phyloP scores from a whole-genome alignment of 495 filamentous ascomycete genomes.

The Podospora bellae-mahoneyi region DNA sequence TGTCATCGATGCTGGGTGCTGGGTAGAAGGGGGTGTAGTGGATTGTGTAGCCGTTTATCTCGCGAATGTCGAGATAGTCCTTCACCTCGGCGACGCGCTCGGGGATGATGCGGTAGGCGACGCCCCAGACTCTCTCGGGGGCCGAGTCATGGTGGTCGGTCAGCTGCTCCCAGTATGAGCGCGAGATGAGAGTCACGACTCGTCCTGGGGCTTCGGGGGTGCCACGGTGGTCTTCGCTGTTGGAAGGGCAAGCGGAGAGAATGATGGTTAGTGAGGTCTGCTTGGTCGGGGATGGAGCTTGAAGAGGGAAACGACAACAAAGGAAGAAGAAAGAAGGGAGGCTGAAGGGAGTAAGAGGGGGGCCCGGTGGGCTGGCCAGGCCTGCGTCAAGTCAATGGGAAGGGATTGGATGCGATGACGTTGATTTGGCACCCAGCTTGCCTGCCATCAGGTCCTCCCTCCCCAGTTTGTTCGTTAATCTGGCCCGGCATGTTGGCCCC shows the following conservation, averaged over 20 bases:
- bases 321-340: neutral
- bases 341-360: neutral
- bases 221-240: constrained; percentile 88
- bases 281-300: neutral
- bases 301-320: neutral
- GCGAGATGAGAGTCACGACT: constrained; percentile 89
- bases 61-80: constrained; percentile 86
- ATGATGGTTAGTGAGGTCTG: neutral
- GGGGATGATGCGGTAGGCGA: constrained; percentile 81
- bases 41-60: constrained; percentile 94
- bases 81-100: constrained; percentile 74
- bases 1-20: constrained; percentile 32
- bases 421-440: neutral
- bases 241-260: neutral
- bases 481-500: neutral
- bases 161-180: constrained; percentile 73
- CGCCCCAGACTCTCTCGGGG: constrained; percentile 76
- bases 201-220: constrained; percentile 82
- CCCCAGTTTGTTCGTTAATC: neutral
- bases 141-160: constrained; percentile 62
- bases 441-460: neutral
- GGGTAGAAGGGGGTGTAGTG: constrained; percentile 82
- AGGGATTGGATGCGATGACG: neutral
- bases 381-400: neutral
- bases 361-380: neutral